Percentiles rank a stretch among this genome's conserved stretches.
Conservation (phyloP, 495 filamentous ascomycete genomes). For the Ascodesmis nigricans region DNA sequence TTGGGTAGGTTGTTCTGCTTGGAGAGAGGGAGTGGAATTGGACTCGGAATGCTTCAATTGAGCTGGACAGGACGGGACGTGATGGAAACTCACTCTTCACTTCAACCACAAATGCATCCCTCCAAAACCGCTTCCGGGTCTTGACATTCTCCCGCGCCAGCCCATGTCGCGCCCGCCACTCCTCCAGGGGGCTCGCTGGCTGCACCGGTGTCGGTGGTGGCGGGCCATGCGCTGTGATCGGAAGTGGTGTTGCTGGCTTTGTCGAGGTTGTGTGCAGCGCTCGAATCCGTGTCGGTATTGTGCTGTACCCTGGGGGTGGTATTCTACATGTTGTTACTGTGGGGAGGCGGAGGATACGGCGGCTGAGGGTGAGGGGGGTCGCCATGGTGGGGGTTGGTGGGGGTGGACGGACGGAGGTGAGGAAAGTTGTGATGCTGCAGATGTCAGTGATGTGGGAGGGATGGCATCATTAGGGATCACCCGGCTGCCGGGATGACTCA, state of each 20-base stretch:
- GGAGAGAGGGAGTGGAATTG: conserved; percentile 2
- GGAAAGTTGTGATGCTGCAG: too few species aligned
- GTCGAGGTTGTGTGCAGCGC: conserved; percentile 34
- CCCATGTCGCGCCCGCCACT: conserved; percentile 26
- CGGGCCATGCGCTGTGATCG: conserved; percentile 61
- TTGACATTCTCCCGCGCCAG: conserved; percentile 34
- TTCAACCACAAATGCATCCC: conserved; percentile 44
- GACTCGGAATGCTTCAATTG: neutral
- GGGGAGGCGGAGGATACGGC: too few species aligned
- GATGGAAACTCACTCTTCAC: conserved; percentile 26
- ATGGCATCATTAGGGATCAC: too few species aligned
- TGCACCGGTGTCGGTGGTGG: conserved; percentile 57
- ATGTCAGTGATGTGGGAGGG: too few species aligned
- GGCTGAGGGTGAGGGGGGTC: too few species aligned
- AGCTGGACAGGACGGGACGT: conserved; percentile 1
- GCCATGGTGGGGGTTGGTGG: too few species aligned
- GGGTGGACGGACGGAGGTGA: too few species aligned
- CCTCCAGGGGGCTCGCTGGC: conserved; percentile 27
- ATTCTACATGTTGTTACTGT: too few species aligned
- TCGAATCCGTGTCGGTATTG: too few species aligned
- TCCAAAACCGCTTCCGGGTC: conserved; percentile 52
- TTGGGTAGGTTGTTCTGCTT: too few species aligned
- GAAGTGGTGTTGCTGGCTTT: conserved; percentile 35
- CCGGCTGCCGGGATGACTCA: too few species aligned
- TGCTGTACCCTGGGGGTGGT: too few species aligned